Conservation (phyloP, 2,329 filamentous ascomycete species). For the Trichoderma sp. region DNA sequence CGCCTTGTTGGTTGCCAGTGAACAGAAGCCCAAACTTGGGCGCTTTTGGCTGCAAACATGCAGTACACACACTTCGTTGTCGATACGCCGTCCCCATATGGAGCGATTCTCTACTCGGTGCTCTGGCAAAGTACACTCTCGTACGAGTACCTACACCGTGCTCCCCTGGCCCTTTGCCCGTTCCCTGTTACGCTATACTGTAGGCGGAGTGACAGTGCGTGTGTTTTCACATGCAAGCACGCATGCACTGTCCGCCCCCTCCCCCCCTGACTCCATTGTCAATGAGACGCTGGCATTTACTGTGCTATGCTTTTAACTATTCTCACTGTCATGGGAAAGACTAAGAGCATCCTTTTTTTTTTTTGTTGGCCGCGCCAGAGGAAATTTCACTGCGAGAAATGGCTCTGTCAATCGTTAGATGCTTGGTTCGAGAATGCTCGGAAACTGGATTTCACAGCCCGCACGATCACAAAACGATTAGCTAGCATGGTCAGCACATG, state of each 20-base stretch:
- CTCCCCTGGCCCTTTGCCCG: background rate
- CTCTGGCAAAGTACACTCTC: background rate
- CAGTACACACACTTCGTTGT: background rate
- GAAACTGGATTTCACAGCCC: background rate
- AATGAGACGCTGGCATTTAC: background rate
- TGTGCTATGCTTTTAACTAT: background rate
- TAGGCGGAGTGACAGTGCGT: background rate
- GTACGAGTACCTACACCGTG: constrained; percentile 29
- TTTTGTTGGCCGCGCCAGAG: background rate
- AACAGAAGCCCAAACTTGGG: background rate
- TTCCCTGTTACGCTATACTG: background rate
- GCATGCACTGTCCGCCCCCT: background rate
- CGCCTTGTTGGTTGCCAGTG: background rate
- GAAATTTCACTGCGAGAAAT: background rate
- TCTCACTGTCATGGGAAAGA: background rate
- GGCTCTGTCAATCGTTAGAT: background rate
- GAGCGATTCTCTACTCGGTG: background rate
- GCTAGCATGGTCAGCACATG: constrained; percentile 20
- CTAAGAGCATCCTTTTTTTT: background rate
- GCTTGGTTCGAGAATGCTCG: background rate
- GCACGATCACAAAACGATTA: constrained; percentile 9
- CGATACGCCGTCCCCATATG: background rate
- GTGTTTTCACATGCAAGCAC: background rate
- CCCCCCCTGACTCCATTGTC: background rate
- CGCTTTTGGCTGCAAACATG: background rate